Conservation (phyloP, 495 filamentous ascomycete genomes). For the Podospora didyma region DNA sequence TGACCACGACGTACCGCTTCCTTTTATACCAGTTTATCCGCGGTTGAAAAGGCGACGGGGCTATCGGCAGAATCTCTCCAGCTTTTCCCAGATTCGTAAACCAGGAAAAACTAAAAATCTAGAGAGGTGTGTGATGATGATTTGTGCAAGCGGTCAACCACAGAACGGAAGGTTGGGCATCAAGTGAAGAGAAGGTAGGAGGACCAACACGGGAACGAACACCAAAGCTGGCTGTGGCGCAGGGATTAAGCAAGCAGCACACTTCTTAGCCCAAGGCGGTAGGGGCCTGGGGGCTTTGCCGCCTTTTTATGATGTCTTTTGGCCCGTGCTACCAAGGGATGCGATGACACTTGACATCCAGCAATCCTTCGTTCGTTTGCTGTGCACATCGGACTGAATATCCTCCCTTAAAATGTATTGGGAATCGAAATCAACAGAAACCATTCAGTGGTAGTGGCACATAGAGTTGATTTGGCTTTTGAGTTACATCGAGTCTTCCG, state of each 20-base stretch:
- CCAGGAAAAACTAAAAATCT: background rate
- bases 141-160: slow-evolving; percentile 33
- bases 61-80: background rate
- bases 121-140: slow-evolving; percentile 12
- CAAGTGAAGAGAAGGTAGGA: slow-evolving; percentile 11
- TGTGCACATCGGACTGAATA: too few relatives aligned
- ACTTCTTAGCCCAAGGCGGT: slow-evolving; percentile 8
- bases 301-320: slow-evolving; percentile 7
- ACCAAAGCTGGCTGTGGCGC: slow-evolving; percentile 18
- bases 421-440: too few relatives aligned
- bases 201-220: slow-evolving; percentile 4
- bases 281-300: slow-evolving; percentile 9
- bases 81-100: slow-evolving; percentile 9
- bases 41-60: background rate
- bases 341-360: too few relatives aligned
- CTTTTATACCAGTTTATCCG: background rate
- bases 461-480: too few relatives aligned
- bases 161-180: slow-evolving; percentile 31
- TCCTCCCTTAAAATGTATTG: too few relatives aligned
- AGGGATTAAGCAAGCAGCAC: slow-evolving; percentile 5
- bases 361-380: too few relatives aligned
- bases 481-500: too few relatives aligned
- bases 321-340: too few relatives aligned
- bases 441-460: too few relatives aligned
- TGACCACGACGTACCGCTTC: slow-evolving; percentile 12